Evolutionary conservation across 1,139 yeast genomes (phyloP), one percentile per base, ranked within the genome.

Genomic region (Geotrichum carabidarum): DNA sequence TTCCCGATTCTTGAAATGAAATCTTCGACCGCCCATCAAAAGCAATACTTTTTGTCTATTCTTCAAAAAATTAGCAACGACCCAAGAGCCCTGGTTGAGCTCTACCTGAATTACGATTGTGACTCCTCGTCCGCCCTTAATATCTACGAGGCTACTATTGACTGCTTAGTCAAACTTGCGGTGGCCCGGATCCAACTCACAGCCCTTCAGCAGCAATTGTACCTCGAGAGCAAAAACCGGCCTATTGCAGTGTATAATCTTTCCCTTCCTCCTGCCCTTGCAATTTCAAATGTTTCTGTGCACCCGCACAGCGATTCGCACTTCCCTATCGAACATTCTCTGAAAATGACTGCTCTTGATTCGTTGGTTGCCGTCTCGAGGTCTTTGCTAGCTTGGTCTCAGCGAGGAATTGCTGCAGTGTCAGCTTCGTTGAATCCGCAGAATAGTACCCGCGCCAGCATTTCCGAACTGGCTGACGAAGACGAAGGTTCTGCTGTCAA

Each of bases 51-150:
- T 60, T 75, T 94, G 60, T 81, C 86, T 11, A 79, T 93, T 18
- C 78, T 94, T 35, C 86, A 87, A 63, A 78, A 95, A 60, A 71
- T 93, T 46, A 86, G 96, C 67, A 83, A 83, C 60, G 96, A 93
- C 69, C 95, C 98, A 38, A 78, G 96, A 60, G 86, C 95, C 38
- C 75, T 94, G 57, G 89, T 94, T 57, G 99, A 94, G 70, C 82
- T 93, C 59, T 94, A 91, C 67, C 78, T 94, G 64, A 94, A 94
- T 69, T 94, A 93, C 69, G 99, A 94, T 69, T 94, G 99, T 73
- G 96, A 90, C 68, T 64, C 71, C 12, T 78, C 85, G 15, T 75
- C 80, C 6, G 80, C 85, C 78, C 88, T 95, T 48, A 93, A 93
- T 67, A 78, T 91, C 51, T 89, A 93, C 68, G 99, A 94, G 70